Conservation (phyloP, 257 asterid genomes). For the Solanum neorickii region DNA sequence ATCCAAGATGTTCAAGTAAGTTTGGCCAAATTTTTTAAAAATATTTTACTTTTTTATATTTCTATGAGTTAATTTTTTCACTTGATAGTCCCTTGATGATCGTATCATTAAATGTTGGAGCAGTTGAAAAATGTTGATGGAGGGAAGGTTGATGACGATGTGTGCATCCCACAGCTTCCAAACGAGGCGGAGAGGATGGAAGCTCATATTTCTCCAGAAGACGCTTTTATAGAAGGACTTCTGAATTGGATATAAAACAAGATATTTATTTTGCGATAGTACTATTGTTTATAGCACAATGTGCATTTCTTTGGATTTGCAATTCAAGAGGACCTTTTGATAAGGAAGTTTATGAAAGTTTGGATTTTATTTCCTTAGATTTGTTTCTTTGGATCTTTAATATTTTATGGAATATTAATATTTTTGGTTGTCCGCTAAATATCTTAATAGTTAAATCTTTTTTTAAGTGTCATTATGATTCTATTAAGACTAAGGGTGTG, state of each 20-base stretch:
- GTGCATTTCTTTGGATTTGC: neutral
- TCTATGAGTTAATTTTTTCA: neutral
- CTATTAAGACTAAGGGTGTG: neutral
- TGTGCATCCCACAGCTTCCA: neutral
- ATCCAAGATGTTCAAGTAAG: neutral
- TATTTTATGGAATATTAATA: neutral
- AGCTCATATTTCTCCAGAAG: neutral
- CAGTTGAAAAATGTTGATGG: neutral
- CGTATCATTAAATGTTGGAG: neutral
- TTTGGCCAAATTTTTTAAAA: neutral
- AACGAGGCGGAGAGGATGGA: neutral
- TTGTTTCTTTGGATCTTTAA: neutral
- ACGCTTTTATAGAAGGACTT: neutral
- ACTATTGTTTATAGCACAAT: neutral
- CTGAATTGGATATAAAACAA: fast-evolving
- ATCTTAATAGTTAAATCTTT: neutral
- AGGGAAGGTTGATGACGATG: neutral
- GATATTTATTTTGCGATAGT: neutral
- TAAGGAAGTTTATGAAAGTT: neutral
- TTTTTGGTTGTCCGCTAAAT: neutral
- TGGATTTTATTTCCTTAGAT: neutral
- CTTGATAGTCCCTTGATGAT: neutral
- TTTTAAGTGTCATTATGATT: neutral
- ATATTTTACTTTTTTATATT: no score
- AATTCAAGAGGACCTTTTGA: neutral